Percentiles rank a stretch among this genome's conserved stretches.
phyloP scores from a whole-genome alignment of 2,329 filamentous ascomycete genomes.

The Aspergillus unguis region DNA sequence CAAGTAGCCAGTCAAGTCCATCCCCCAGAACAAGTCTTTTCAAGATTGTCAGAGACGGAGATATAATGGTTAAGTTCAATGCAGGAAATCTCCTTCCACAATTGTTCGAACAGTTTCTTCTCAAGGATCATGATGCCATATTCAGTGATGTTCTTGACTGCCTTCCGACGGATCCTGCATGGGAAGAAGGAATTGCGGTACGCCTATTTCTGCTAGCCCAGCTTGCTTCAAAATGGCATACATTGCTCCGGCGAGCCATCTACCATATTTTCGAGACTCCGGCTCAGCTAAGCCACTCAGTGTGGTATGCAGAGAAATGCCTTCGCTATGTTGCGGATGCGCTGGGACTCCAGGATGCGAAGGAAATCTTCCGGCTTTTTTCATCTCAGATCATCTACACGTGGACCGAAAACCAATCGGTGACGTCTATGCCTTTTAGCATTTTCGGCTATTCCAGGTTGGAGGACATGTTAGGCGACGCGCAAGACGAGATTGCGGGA shows the following conservation, averaged over 20 bases:
- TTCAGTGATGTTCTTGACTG: constrained; percentile 78
- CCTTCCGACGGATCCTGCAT: constrained; percentile 69
- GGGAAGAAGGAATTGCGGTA: constrained; percentile 78
- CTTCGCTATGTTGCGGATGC: constrained; percentile 63
- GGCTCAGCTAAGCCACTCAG: constrained; percentile 64
- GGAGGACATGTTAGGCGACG: constrained; percentile 64
- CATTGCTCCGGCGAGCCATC: constrained; percentile 77
- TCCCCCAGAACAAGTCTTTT: constrained; percentile 71
- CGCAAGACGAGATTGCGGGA: constrained; percentile 73
- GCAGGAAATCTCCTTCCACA: constrained; percentile 66
- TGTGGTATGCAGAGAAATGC: constrained; percentile 69
- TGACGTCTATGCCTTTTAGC: constrained; percentile 74
- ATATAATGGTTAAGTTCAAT: constrained; percentile 70
- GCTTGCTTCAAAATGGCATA: constrained; percentile 79
- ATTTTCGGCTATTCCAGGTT: constrained; percentile 77
- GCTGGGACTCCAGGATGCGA: constrained; percentile 63
- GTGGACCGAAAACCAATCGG: constrained; percentile 68
- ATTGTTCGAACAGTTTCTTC: constrained; percentile 77
- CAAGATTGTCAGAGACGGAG: constrained; percentile 63
- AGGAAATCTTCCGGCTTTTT: constrained; percentile 76
- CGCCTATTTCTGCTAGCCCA: constrained; percentile 72
- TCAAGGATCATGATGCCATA: constrained; percentile 77
- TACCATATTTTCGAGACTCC: constrained; percentile 94
- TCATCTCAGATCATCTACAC: constrained; percentile 86
- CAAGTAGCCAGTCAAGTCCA: constrained; percentile 55